phyloP scores from a whole-genome alignment of 306 rosid genomes.

The Quercus aquifolioides region DNA sequence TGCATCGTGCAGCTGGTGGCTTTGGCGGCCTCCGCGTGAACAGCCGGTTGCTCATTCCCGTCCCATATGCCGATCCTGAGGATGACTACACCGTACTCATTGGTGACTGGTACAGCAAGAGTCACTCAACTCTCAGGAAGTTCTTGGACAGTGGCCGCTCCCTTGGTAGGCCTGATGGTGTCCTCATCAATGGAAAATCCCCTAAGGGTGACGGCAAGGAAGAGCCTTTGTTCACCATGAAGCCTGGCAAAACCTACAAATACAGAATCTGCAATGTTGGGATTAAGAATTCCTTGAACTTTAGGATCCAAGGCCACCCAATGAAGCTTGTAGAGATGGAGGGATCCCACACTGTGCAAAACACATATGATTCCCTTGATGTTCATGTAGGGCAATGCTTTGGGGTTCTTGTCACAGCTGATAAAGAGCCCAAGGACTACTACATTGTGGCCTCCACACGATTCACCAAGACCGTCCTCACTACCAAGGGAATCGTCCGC shows the following conservation, averaged over 20 bases:
- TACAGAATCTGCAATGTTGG: conserved; percentile 79
- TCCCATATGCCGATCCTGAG: conserved; percentile 75
- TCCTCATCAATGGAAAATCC: conserved; percentile 63
- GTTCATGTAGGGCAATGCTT: conserved; percentile 74
- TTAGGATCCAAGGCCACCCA: conserved; percentile 67
- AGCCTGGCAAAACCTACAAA: conserved; percentile 71
- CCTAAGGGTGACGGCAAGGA: conserved; percentile 57
- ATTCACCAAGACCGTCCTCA: conserved; percentile 43
- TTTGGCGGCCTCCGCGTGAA: conserved; percentile 67
- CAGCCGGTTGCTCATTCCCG: conserved; percentile 71
- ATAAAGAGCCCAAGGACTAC: conserved; percentile 64
- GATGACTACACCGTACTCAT: conserved; percentile 77
- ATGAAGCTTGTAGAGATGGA: conserved; percentile 77
- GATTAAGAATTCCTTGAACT: conserved; percentile 58
- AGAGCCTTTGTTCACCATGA: conserved; percentile 71
- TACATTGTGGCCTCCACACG: conserved; percentile 71
- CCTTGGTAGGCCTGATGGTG: conserved; percentile 57
- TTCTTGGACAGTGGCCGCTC: conserved; percentile 56
- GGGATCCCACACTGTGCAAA: conserved; percentile 82
- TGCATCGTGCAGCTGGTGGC: conserved; percentile 69
- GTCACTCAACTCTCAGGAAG: conserved; percentile 42
- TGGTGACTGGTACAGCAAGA: conserved; percentile 84
- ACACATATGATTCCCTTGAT: conserved; percentile 63
- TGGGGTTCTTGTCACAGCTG: conserved; percentile 59
- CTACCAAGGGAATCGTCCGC: conserved; percentile 49